A percentile compares a stretch with the other conserved stretches of the same genome.
These are phyloP conservation scores for Plantago major DNA, from an alignment of 257 asterid species.

Conservation along the genomic window DNA sequence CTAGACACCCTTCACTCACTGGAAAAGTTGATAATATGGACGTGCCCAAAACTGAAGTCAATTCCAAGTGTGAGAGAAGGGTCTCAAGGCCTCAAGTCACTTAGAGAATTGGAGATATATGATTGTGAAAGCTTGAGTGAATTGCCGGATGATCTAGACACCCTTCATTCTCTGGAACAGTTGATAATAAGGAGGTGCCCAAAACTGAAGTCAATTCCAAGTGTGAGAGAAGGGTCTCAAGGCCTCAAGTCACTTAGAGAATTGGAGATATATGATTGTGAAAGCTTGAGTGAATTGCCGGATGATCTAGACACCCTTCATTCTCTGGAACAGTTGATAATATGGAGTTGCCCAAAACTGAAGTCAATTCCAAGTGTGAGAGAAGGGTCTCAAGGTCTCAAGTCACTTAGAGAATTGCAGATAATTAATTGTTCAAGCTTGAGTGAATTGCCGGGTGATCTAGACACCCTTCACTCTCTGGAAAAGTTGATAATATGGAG, in stretches of 20 bases:
- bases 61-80: not conserved
- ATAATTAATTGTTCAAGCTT: not conserved
- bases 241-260: too few relatives aligned
- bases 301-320: not conserved
- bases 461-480: not conserved
- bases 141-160: not conserved
- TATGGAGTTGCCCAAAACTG: not conserved
- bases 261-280: too few relatives aligned
- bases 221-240: too few relatives aligned
- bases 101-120: not conserved
- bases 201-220: not conserved
- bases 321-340: not conserved
- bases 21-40: not conserved
- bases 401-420: not conserved
- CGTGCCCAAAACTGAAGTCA: not conserved
- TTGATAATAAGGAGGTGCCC: not conserved
- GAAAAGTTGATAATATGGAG: not conserved
- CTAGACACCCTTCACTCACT: not conserved
- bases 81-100: not conserved
- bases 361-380: not conserved
- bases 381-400: not conserved
- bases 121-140: not conserved
- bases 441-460: too few relatives aligned
- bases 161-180: not conserved
- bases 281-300: too few relatives aligned